These are phyloP conservation scores for Gnomoniopsis smithogilvyi DNA, from an alignment of 2,329 filamentous ascomycete species.

Conservation along the genomic window DNA sequence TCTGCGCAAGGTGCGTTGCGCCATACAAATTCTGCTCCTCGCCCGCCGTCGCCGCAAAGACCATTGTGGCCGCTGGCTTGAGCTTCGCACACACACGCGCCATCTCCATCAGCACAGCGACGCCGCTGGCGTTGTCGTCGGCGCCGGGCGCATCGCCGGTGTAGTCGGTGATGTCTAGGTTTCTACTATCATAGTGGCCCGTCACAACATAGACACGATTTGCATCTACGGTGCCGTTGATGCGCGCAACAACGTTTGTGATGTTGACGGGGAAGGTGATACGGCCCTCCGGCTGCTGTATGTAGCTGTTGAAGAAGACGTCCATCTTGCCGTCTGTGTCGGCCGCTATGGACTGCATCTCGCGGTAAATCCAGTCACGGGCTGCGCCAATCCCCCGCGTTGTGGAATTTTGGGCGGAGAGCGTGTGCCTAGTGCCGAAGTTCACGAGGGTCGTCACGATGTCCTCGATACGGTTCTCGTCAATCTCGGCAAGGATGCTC, in stretches of 20 bases:
- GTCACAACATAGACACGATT: constrained; percentile 50
- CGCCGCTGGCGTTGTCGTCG: constrained; percentile 12
- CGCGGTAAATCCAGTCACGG: constrained; percentile 50
- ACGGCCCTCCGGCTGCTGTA: constrained; percentile 43
- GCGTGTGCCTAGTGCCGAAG: constrained; percentile 55
- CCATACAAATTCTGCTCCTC: constrained; percentile 57
- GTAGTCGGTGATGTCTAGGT: constrained; percentile 48
- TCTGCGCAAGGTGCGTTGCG: constrained; percentile 47
- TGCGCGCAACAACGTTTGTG: constrained; percentile 49
- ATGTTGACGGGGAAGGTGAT: constrained; percentile 50
- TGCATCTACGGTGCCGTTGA: constrained; percentile 46
- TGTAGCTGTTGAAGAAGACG: constrained; percentile 48
- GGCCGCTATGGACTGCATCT: constrained; percentile 46
- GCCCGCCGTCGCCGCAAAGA: constrained; percentile 54
- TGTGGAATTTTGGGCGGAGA: constrained; percentile 48
- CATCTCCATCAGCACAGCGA: constrained; percentile 49
- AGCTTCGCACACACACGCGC: constrained; percentile 48
- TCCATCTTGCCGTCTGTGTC: constrained; percentile 46
- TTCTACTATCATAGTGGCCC: constrained; percentile 54
- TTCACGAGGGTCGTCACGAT: constrained; percentile 51
- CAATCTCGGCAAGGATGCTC: constrained; percentile 27
- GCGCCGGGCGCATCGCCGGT: constrained; percentile 50
- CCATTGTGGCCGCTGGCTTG: constrained; percentile 48
- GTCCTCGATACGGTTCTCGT: constrained; percentile 42
- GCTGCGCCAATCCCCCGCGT: constrained; percentile 54